Evolutionary conservation across 2,329 filamentous ascomycete species (phyloP), one percentile per base, ranked within the genome.

Genomic region (Diaporthe sp.): DNA sequence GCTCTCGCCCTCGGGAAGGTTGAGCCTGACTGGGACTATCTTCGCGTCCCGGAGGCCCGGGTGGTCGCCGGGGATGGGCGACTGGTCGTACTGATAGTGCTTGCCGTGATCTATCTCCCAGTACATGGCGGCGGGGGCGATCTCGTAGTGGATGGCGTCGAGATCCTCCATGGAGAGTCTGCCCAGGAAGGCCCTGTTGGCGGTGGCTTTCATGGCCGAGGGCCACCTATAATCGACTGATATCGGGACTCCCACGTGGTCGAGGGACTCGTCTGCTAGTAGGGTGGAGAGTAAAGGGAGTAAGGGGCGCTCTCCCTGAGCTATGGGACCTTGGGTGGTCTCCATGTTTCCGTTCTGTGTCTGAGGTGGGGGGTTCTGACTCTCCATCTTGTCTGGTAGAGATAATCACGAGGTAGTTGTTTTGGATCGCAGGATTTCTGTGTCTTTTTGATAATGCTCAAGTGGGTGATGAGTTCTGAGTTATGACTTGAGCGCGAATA

Each of bases 131-230:
- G 33, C n/a, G 45, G 30, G 47, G 8, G 33, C 47, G 22, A 68
- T 52, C 45, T 13, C 17, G 9, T 7, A 1, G 6, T 6, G 15
- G 47, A 68, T 54, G 15, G 12, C 9, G 9, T 40, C 4, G n/a
- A 40, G 8, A 5, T 68, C 64, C 3, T 12, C 33, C 8, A 28
- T 3, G n/a, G 3, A 22, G 28, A 40, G 2, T 3, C 1, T 4
- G 13, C 10, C 15, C 8, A 13, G 22, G 8, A 1, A 0, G 4
- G 19, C 0, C 8, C 15, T n/a, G 17, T 47, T 9, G 3, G 19
- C 60, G 28, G 17, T 33, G 60, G 60, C 25, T 22, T 33, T 47
- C n/a, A 5, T 15, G 1, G 3, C 30, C 60, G 40, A 64, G 42
- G 25, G 45, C n/a, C n/a, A 19, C 2, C 1, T 2, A 15, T 67